Evolutionary conservation across 2,329 filamentous ascomycete species (phyloP).

Genomic region (Ceratocystis colombiana): DNA sequence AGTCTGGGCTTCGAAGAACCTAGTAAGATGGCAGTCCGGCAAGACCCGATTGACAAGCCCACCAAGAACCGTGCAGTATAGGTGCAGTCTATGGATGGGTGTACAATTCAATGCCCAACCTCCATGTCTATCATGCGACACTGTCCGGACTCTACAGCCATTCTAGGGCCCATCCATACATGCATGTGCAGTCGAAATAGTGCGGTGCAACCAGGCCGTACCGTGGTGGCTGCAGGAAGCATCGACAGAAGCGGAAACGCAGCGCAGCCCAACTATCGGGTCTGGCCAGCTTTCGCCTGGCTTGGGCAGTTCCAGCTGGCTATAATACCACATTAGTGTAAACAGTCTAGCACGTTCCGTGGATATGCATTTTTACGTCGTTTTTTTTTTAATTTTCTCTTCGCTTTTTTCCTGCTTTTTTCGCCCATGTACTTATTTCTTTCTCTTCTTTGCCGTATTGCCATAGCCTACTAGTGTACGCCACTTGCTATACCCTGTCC

Average conservation of each 20-base stretch:
- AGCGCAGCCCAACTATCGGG: not conserved
- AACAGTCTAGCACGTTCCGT: not conserved
- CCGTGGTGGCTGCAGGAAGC: no score
- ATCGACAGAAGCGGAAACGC: no score
- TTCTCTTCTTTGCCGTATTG: conserved; percentile 25
- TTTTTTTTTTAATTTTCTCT: not conserved
- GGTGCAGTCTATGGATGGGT: no score
- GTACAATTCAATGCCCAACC: not conserved
- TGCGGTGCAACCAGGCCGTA: no score
- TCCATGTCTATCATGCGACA: not conserved
- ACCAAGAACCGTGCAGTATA: not conserved
- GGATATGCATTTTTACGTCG: not conserved
- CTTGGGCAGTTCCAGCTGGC: not conserved
- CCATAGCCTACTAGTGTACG: conserved; percentile 28
- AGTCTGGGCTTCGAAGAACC: no score
- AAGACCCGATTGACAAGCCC: not conserved
- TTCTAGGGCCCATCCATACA: not conserved
- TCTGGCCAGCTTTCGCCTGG: not conserved
- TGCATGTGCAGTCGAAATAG: not conserved
- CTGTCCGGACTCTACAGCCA: not conserved
- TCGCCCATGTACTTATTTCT: not conserved
- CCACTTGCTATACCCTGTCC: conserved; percentile 68
- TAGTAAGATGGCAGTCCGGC: no score
- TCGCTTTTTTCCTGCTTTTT: not conserved
- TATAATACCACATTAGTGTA: not conserved